Percentiles rank a stretch among this genome's conserved stretches.
Conservation (phyloP, 257 asterid genomes). For the Solanum raphanifolium region DNA sequence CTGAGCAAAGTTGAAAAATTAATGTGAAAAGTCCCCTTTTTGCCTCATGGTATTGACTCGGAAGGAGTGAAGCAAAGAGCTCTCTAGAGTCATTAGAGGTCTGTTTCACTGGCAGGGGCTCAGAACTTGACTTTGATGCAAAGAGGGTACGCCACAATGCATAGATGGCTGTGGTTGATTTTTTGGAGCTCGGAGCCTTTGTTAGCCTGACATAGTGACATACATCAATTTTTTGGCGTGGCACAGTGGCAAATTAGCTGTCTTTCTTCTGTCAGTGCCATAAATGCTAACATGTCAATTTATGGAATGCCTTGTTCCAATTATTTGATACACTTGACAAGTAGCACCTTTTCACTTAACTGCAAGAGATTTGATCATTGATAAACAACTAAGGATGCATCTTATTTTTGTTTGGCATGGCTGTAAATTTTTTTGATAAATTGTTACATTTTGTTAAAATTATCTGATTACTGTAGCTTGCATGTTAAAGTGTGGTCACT, state of each 20-base stretch:
- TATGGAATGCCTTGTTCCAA: neutral
- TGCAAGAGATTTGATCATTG: neutral
- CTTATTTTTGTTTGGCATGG: neutral
- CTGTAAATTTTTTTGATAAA: neutral
- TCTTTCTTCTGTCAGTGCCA: neutral
- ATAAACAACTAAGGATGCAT: neutral
- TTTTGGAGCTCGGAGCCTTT: neutral
- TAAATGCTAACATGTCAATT: neutral
- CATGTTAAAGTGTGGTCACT: neutral
- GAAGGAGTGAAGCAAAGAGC: neutral
- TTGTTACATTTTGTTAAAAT: neutral
- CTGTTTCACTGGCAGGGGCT: neutral
- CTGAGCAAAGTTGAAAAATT: neutral
- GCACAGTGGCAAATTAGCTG: neutral
- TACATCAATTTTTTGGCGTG: neutral
- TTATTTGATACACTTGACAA: neutral
- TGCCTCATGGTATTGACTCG: neutral
- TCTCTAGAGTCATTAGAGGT: neutral
- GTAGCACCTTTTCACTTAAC: neutral
- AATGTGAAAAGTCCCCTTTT: neutral
- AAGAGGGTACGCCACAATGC: neutral
- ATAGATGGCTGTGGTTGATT: neutral
- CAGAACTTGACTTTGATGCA: neutral
- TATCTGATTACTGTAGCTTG: neutral
- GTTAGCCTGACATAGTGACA: neutral